These are phyloP conservation scores for Geotrichum aggregatum DNA, from an alignment of 1,139 yeast genomes.

Conservation along the genomic window DNA sequence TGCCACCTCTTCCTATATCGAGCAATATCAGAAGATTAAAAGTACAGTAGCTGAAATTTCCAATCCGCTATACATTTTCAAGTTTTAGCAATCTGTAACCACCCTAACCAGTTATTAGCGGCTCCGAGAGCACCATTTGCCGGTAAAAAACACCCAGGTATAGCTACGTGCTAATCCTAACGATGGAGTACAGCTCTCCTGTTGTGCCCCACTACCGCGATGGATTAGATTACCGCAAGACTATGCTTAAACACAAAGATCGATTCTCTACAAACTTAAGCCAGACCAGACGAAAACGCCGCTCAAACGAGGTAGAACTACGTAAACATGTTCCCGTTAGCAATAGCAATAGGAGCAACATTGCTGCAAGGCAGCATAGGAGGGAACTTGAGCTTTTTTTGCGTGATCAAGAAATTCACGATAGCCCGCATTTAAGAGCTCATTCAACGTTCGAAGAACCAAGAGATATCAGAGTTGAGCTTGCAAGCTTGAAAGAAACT, in stretches of 20 bases:
- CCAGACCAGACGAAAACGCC: slow-evolving; percentile 95
- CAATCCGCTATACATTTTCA: neutral
- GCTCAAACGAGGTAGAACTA: slow-evolving; percentile 92
- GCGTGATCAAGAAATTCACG: neutral
- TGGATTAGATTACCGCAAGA: slow-evolving; percentile 29
- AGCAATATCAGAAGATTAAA: no score
- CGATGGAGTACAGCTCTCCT: no score
- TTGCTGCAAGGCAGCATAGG: neutral
- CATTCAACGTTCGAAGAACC: no score
- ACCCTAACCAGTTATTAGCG: no score
- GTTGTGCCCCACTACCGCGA: neutral
- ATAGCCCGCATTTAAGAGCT: neutral
- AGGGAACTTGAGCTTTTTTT: slow-evolving; percentile 1
- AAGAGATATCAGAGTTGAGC: no score
- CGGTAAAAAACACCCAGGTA: no score
- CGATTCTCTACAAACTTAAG: slow-evolving; percentile 91
- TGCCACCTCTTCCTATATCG: neutral
- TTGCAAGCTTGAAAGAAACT: no score
- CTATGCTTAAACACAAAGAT: slow-evolving; percentile 90
- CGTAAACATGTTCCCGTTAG: slow-evolving; percentile 70
- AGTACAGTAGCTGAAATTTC: no score
- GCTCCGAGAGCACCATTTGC: no score
- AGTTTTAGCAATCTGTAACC: neutral
- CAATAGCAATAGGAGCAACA: no score
- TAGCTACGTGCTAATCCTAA: no score